Evolutionary conservation across 1,139 yeast species (phyloP).

Genomic region (Debaryomyces subglobosus): DNA sequence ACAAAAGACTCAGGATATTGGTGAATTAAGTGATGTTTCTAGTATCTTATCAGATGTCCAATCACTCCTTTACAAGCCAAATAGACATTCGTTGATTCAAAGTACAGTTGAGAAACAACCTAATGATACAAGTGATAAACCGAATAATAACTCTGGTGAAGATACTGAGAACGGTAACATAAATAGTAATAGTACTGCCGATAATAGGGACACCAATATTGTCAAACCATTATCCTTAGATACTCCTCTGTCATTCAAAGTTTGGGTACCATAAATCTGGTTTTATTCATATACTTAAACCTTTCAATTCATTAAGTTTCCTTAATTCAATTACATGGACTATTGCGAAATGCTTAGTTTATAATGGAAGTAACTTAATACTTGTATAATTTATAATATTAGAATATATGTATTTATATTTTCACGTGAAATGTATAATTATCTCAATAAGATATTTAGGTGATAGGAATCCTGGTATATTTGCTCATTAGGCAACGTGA

Average conservation of each 20-base stretch:
- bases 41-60: slow-evolving; percentile 49
- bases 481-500: not conserved
- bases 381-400: slow-evolving; percentile 7
- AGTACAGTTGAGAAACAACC: slow-evolving; percentile 9
- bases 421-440: slow-evolving; percentile 4
- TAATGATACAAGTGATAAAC: slow-evolving; percentile 19
- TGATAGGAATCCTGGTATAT: not conserved
- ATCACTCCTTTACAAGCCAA: slow-evolving; percentile 54
- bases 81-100: slow-evolving; percentile 33
- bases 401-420: slow-evolving; percentile 5
- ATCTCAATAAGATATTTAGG: not conserved
- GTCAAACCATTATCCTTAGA: slow-evolving; percentile 77
- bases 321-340: not conserved
- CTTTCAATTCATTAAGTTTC: slow-evolving; percentile 7
- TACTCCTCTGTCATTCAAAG: slow-evolving; percentile 82
- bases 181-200: slow-evolving; percentile 10
- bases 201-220: slow-evolving; percentile 32
- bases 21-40: slow-evolving; percentile 20
- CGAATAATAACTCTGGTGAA: slow-evolving; percentile 15
- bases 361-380: slow-evolving; percentile 4
- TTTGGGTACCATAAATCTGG: slow-evolving; percentile 65
- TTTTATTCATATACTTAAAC: slow-evolving; percentile 2
- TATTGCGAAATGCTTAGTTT: not conserved
- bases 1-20: slow-evolving; percentile 11
- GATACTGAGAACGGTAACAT: slow-evolving; percentile 12